A percentile compares a stretch with the other conserved stretches of the same genome.
Conservation (phyloP, 140 eudicot species). For the Erigeron philadelphicus region DNA sequence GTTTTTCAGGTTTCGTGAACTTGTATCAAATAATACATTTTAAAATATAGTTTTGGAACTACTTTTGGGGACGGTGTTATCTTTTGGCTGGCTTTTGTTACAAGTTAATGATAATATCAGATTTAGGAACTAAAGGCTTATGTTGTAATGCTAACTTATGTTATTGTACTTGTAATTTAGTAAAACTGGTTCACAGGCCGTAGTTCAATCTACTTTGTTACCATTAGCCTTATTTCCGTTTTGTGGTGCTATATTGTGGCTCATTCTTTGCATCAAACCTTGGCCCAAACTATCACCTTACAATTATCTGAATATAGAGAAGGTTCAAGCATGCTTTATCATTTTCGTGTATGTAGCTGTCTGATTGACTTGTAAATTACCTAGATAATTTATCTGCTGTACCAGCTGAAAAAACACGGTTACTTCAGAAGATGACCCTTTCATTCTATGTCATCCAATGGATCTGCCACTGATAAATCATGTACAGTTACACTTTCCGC, state of each 20-base stretch:
- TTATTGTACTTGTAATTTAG: slow-evolving; percentile 5
- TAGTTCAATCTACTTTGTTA: background rate
- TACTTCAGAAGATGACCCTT: no score
- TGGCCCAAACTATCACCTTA: background rate
- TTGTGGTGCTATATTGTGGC: background rate
- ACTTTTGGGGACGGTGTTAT: background rate
- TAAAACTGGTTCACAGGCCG: slow-evolving; percentile 3
- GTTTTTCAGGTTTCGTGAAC: slow-evolving; percentile 67
- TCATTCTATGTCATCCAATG: no score
- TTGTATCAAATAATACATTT: slow-evolving; percentile 51
- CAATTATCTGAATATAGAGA: no score
- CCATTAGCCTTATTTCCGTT: background rate
- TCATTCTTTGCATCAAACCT: background rate
- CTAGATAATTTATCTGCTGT: no score
- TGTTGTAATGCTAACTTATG: background rate
- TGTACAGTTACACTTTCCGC: no score
- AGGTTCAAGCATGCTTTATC: no score
- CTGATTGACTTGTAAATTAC: no score
- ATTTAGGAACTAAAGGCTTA: slow-evolving; percentile 1
- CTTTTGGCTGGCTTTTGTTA: slow-evolving; percentile 11
- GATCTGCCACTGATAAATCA: no score
- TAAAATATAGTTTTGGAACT: slow-evolving; percentile 18
- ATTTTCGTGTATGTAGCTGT: no score
- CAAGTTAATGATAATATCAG: slow-evolving; percentile 8
- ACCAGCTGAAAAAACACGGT: no score